phyloP scores from a whole-genome alignment of 805 yeast genomes.

The Spathaspora hagerdaliae region DNA sequence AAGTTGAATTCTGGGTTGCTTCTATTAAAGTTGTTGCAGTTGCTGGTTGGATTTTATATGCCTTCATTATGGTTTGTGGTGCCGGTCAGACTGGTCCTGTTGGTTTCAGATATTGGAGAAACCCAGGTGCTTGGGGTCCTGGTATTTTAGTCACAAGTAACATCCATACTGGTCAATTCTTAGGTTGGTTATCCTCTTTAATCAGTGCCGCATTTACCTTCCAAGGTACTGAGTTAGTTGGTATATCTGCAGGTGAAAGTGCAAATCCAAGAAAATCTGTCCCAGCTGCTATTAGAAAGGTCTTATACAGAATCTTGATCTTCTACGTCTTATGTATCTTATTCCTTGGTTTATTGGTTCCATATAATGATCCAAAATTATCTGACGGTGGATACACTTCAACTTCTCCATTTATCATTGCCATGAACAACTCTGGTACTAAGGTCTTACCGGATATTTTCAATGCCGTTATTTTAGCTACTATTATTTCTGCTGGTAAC shows the following conservation, averaged over 20 bases:
- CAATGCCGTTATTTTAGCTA: slow-evolving; percentile 63
- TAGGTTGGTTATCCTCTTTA: slow-evolving; percentile 68
- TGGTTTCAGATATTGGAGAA: slow-evolving; percentile 78
- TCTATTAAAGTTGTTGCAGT: slow-evolving; percentile 64
- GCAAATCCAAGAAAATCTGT: slow-evolving; percentile 65
- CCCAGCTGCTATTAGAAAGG: slow-evolving; percentile 69
- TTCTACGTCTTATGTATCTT: slow-evolving; percentile 65
- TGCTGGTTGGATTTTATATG: slow-evolving; percentile 65
- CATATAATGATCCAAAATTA: slow-evolving; percentile 59
- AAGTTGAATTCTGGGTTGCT: slow-evolving; percentile 73
- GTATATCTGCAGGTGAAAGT: slow-evolving; percentile 73
- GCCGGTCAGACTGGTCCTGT: slow-evolving; percentile 67
- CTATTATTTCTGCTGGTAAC: slow-evolving; percentile 77
- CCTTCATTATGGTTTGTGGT: slow-evolving; percentile 71
- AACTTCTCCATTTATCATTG: slow-evolving; percentile 70
- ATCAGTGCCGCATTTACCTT: slow-evolving; percentile 76
- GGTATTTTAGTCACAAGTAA: slow-evolving; percentile 48
- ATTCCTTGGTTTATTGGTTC: slow-evolving; percentile 68
- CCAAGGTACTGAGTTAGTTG: slow-evolving; percentile 76
- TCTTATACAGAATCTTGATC: slow-evolving; percentile 58
- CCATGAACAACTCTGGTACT: slow-evolving; percentile 67
- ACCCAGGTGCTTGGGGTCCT: slow-evolving; percentile 74
- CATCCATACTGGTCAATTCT: slow-evolving; percentile 51
- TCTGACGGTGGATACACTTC: slow-evolving; percentile 40
- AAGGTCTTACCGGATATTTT: slow-evolving; percentile 62